phyloP scores from a whole-genome alignment of 257 asterid species.

The Nicotiana knightiana region DNA sequence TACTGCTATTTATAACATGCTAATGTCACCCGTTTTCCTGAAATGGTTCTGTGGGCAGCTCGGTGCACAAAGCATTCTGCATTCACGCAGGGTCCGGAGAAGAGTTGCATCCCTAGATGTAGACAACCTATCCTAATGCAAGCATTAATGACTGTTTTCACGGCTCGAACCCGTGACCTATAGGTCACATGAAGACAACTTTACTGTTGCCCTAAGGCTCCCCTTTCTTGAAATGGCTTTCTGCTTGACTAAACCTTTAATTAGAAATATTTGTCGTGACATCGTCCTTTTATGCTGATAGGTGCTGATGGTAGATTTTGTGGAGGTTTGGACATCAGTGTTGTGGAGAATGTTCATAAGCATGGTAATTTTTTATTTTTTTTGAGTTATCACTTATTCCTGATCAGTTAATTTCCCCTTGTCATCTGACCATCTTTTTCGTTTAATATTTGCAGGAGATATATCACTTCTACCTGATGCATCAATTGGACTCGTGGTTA shows the following conservation, averaged over 20 bases:
- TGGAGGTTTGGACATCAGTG: slow-evolving; percentile 8
- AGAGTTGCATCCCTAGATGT: too few species aligned
- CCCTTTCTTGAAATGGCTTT: neutral
- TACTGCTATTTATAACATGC: neutral
- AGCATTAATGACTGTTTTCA: too few species aligned
- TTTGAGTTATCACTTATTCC: neutral
- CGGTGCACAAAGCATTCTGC: too few species aligned
- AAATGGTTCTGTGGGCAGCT: neutral
- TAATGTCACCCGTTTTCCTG: neutral
- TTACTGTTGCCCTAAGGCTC: too few species aligned
- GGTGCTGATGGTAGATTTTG: slow-evolving; percentile 11
- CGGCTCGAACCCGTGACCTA: too few species aligned
- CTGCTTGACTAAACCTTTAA: neutral
- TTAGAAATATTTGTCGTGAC: neutral
- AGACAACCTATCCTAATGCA: too few species aligned
- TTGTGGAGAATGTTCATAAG: slow-evolving; percentile 10
- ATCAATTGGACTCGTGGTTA: slow-evolving; percentile 32
- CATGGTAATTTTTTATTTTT: neutral
- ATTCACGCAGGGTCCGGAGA: too few species aligned
- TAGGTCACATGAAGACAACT: too few species aligned
- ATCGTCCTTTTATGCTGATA: neutral
- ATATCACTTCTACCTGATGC: slow-evolving; percentile 2
- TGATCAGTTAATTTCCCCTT: neutral
- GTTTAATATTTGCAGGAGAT: neutral
- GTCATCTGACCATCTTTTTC: neutral